Conservation (phyloP, 2,329 filamentous ascomycete genomes). For the Fusarium armeniacum region DNA sequence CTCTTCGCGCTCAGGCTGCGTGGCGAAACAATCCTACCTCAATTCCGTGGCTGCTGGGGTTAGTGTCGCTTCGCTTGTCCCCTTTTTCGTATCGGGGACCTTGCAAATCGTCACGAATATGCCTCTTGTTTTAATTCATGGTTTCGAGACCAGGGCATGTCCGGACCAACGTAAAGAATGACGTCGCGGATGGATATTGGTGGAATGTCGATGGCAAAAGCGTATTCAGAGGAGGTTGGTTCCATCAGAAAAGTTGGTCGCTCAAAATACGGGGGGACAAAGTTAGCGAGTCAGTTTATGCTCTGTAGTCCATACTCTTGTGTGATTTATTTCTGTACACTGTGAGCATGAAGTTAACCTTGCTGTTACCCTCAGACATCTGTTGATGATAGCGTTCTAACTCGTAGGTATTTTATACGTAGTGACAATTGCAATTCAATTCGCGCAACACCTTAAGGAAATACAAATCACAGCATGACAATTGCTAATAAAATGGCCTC, state of each 20-base stretch:
- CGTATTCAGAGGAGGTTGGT: not conserved
- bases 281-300: too few relatives aligned
- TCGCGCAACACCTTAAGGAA: fast-evolving
- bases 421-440: too few relatives aligned
- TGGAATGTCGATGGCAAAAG: not conserved
- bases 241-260: too few relatives aligned
- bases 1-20: not conserved
- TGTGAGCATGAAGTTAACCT: too few relatives aligned
- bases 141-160: not conserved
- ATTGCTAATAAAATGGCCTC: too few relatives aligned
- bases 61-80: not conserved
- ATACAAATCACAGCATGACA: too few relatives aligned
- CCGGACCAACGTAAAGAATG: not conserved
- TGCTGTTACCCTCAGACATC: too few relatives aligned
- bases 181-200: not conserved
- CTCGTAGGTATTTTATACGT: too few relatives aligned
- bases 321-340: too few relatives aligned
- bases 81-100: not conserved
- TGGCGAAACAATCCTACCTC: not conserved
- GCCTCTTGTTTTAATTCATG: not conserved
- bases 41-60: not conserved
- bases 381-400: too few relatives aligned
- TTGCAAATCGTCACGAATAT: not conserved
- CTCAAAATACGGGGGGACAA: too few relatives aligned
- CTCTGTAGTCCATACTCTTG: too few relatives aligned